Evolutionary conservation across 768 basidiomycete species (phyloP).

Genomic region (Suillus spraguei): DNA sequence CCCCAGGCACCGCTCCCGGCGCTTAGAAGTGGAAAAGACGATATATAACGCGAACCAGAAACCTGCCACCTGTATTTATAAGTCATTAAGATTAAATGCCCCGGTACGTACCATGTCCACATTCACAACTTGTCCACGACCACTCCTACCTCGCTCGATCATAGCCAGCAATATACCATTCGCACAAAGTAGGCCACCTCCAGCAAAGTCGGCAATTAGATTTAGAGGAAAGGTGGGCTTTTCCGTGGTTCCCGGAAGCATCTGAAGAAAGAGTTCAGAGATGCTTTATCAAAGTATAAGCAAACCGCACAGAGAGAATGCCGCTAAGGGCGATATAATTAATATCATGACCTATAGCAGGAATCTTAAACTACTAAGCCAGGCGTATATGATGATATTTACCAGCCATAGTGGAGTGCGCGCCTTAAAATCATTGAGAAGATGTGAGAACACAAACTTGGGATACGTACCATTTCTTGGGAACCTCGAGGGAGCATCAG

Average conservation of each 20-base stretch:
- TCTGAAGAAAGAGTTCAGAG: conserved; percentile 36
- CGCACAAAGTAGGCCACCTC: conserved; percentile 74
- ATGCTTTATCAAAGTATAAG: not conserved
- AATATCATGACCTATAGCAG: conserved; percentile 69
- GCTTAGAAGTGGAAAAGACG: conserved; percentile 68
- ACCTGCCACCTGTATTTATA: conserved; percentile 48
- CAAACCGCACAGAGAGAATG: conserved; percentile 57
- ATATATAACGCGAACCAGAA: conserved; percentile 76
- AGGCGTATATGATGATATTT: conserved; percentile 20
- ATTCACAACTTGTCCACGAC: conserved; percentile 73
- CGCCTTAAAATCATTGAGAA: conserved; percentile 45
- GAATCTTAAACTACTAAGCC: conserved; percentile 2
- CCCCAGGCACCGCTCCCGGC: conserved; percentile 37
- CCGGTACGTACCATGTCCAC: conserved; percentile 65
- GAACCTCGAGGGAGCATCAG: conserved; percentile 43
- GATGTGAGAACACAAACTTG: conserved; percentile 1
- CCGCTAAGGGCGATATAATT: conserved; percentile 85
- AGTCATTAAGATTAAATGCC: not conserved
- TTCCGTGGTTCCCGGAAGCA: conserved; percentile 64
- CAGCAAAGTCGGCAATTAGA: conserved; percentile 81
- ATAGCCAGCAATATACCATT: conserved; percentile 76
- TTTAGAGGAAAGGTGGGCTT: conserved; percentile 78
- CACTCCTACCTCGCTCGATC: conserved; percentile 63
- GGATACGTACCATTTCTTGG: conserved; percentile 56
- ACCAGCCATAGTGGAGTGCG: conserved; percentile 80